Evolutionary conservation across 2,329 filamentous ascomycete genomes (phyloP), one percentile per base, ranked within the genome.

Genomic region (Ophiostoma sp.): DNA sequence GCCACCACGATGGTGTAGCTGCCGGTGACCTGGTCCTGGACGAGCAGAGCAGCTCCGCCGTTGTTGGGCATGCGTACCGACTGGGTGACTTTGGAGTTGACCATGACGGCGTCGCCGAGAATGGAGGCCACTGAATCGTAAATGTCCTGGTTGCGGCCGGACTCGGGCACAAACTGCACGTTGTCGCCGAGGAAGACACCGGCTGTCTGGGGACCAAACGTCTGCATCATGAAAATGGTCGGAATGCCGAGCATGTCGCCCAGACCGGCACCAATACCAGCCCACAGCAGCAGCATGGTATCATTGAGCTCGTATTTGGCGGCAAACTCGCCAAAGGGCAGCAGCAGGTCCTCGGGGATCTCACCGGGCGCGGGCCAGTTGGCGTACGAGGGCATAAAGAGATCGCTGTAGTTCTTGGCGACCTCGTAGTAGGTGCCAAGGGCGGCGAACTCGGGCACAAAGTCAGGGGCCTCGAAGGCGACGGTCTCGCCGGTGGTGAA

Each of bases 321-420:
- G 15, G 82, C 77, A 70, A 85, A 85, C 4, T 83, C 78, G 23
- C 81, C 79, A 70, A 83, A 85, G 1, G 82, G 79, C 4, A 84
- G 75, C 27, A 82, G 74, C 1, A 86, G 76, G 20, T 84, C 83
- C 15, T 79, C 77, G 0, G 83, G 83, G 2, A 85, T 80, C 39
- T 77, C 75, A 17, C 77, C 73, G 0, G 82, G 80, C 0, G 84
- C 76, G 31, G 83, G 80, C 71, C 83, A 83, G 71, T 80, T 74
- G 73, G 72, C 77, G 73, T 78, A 80, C 8, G 77, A 78, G 0
- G 79, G 79, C 3, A 79, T 70, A 44, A 79, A 70, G 48, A 77
- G 74, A 48, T 76, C 68, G 70, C 79, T 76, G 71, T 78, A 80
- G 69, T 76, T 71, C 31, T 73, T 74, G 52, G 74, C 76, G 7